These are phyloP conservation scores for Pyrenopolyporus hunteri DNA, from an alignment of 495 filamentous ascomycete species.

Conservation along the genomic window DNA sequence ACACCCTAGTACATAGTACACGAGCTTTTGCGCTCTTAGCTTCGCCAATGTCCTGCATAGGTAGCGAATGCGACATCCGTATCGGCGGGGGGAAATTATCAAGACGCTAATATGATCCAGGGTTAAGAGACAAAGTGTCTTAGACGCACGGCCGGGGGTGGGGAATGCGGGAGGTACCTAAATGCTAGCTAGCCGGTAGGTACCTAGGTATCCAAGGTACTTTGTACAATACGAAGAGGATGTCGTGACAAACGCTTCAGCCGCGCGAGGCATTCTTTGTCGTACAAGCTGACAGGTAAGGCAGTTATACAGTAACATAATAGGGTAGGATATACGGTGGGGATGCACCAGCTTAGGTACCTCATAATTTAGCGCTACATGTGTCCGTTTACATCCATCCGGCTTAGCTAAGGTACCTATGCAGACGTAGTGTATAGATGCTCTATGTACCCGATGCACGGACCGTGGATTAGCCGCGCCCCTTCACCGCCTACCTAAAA, in stretches of 20 bases:
- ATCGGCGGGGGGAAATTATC: conserved; percentile 23
- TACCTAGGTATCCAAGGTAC: no score
- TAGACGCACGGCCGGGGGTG: conserved; percentile 14
- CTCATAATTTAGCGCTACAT: no score
- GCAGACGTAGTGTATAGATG: neutral
- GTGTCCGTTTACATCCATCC: no score
- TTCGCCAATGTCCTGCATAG: conserved; percentile 28
- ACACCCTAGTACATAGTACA: conserved; percentile 14
- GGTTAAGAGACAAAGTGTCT: neutral
- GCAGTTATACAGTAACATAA: no score
- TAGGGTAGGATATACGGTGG: no score
- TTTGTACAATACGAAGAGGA: conserved; percentile 9
- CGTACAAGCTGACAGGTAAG: conserved; percentile 17
- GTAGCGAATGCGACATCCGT: conserved; percentile 23
- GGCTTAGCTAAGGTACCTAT: neutral
- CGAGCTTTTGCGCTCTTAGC: neutral
- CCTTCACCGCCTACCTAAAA: conserved; percentile 37
- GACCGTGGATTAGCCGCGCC: conserved; percentile 16
- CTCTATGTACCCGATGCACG: neutral
- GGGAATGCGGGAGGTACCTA: neutral
- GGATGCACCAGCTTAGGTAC: no score
- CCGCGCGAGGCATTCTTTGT: conserved; percentile 32
- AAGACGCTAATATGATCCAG: conserved; percentile 14
- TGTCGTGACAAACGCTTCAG: conserved; percentile 36
- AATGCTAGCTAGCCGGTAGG: no score